Base-by-base conservation (phyloP, 2,329 filamentous ascomycete species). In the Torrubiella hemipterigena region DNA sequence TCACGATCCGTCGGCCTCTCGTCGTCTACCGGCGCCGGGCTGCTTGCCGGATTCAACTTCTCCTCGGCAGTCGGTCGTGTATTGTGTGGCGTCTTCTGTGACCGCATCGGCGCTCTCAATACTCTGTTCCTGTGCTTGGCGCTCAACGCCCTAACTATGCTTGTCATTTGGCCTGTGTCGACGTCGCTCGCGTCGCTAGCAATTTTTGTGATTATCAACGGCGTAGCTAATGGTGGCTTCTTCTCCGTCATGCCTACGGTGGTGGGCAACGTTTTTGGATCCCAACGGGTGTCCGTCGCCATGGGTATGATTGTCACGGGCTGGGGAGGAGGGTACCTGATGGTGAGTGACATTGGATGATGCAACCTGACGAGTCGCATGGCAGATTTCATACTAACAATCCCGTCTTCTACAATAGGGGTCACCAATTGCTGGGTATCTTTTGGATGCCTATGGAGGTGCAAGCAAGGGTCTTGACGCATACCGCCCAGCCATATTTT, bases 231-330 rank as follows among this genome's bases (percentile, higher is more conserved):
- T 42, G 72, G 72, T 1, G 67, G 64, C 0, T 77, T 76, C 51
- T 77, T 77, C 44, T 62, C 66, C 3, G 65, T 65, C 0, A 71
- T 76, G 54, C 72, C 72, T 1, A 75, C 72, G 1, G 69, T 71
- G 1, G 65, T 74, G 1, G 65, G 67, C 0, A 72, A 65, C 39
- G 61, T 73, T 0, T 76, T 75, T 50, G 73, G 70, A 2, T 68
- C 61, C 4, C 61, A 59, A 1, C 55, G 67, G 4, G 61, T 73
- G 22, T 56, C 63, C 4, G 63, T 73, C 14, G 70, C 67, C 0
- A 72, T 78, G 64, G 63, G 69, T 5, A 76, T 77, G 69, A 61
- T 72, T 22, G 62, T 74, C 3, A 74, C 66, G 0, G 67, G 68
- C 2, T 79, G 73, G 73, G 58, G 62, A 3, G 65, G 63, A 1